Conservation (phyloP, 192 early-diverging fungal genomes). For the Linnemannia exigua region DNA sequence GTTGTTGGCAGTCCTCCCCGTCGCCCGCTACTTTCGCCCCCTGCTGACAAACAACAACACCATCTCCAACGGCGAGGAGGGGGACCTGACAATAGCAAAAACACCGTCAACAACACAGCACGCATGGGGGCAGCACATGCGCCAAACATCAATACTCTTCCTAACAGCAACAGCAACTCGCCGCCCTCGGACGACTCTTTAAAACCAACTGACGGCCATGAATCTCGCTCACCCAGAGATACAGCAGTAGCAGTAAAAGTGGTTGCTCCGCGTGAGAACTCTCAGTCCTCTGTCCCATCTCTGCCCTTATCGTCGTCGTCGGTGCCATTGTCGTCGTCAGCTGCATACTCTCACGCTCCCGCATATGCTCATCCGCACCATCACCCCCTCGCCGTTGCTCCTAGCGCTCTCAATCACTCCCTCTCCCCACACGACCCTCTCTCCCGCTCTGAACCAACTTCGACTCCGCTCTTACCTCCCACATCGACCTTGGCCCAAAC, state of each 20-base stretch:
- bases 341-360: neutral
- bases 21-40: conserved; percentile 57
- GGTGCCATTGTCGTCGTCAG: neutral
- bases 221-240: neutral
- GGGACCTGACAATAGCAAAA: neutral
- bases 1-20: conserved; percentile 72
- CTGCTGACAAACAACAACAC: conserved; percentile 18
- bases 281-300: neutral
- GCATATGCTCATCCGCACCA: neutral
- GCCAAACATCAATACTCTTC: neutral
- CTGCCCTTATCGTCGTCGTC: neutral
- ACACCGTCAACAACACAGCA: neutral
- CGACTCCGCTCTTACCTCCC: neutral
- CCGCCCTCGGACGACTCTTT: neutral
- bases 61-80: neutral
- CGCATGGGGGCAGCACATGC: neutral
- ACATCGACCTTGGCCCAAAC: conserved; percentile 5
- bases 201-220: neutral
- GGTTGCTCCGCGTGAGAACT: neutral
- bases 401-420: neutral
- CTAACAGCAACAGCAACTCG: neutral
- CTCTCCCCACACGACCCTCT: neutral
- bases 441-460: neutral
- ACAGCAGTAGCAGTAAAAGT: neutral
- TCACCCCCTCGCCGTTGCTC: neutral